These are phyloP conservation scores for Perkinsus chesapeaki DNA, from an alignment of 169 alveolate species.

Conservation along the genomic window DNA sequence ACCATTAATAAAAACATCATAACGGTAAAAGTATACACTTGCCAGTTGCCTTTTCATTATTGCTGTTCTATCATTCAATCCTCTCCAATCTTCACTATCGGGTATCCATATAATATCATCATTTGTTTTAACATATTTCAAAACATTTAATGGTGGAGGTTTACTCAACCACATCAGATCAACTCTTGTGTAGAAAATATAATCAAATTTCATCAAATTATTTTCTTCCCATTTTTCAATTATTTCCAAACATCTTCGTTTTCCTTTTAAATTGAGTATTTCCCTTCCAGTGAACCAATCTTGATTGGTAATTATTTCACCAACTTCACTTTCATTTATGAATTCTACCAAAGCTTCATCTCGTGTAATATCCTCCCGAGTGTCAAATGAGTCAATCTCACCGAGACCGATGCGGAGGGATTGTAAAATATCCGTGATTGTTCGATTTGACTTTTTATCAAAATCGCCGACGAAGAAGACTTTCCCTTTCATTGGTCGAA, in stretches of 20 bases:
- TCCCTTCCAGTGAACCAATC: not conserved
- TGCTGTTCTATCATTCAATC: not conserved
- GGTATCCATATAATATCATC: not conserved
- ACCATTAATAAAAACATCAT: not conserved
- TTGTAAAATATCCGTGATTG: not conserved
- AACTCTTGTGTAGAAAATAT: not conserved
- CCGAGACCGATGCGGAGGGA: not conserved
- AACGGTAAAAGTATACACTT: not conserved
- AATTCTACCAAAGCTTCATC: not conserved
- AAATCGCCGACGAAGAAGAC: not conserved
- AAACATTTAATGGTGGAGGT: not conserved
- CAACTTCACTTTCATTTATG: not conserved
- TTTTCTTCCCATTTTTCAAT: not conserved
- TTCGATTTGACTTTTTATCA: not conserved
- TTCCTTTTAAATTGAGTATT: not conserved
- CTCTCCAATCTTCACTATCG: not conserved
- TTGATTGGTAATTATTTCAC: not conserved
- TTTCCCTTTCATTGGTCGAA: not conserved
- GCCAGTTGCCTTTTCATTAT: not conserved
- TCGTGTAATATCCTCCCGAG: not conserved
- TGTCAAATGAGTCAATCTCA: not conserved
- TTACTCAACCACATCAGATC: not conserved
- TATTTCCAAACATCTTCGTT: not conserved
- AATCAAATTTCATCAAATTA: not conserved
- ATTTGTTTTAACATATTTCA: not conserved